Evolutionary conservation across 75 land plant genomes (phyloP), one percentile per base, ranked within the genome.

Genomic region (Gnetum montanum): DNA sequence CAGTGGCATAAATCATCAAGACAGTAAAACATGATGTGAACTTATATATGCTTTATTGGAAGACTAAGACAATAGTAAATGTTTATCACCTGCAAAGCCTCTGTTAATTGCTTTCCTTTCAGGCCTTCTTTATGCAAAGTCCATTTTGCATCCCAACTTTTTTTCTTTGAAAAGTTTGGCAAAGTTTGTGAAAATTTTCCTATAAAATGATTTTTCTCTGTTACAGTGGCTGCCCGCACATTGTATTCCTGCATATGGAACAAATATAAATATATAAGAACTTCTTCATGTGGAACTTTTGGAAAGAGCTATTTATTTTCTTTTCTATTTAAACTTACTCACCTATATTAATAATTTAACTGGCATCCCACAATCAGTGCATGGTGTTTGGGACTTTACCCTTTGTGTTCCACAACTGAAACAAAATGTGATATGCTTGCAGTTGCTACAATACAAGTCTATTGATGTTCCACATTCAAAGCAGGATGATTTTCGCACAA

Each of bases 401-500:
- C 81, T 83, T 19, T 71, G 18, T 68, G 76, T 80, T 51, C 96
- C 99, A 53, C 99, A 95, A 20, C 82, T 47, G 56, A 73, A 26
- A 49, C 99, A 95, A 6, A 95, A 62, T 5, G 97, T 95, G 78
- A 79, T 59, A 68, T 95, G 99, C 69, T 88, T 75, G 88, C 99
- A 95, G 51, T 66, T 67, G 82, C 95, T 86, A 28, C 88, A 88
- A 49, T 88, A 95, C 38, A 95, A 73, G 22, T 90, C 97, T 35
- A 57, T 36, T 7, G 81, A 61, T 30, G 78, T 59, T 12, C 91
- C 83, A 70, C 99, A 95, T 16, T 81, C 72, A 40, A 67, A 46
- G 62, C 99, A 95, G 36, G 64, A 31, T 48, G 79, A 75, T 69
- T 85, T 90, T 69, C 90, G 79, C 11, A 76, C 51, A 60, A 90